Percentiles rank a stretch among this genome's conserved stretches.
Conservation (phyloP, 2,329 filamentous ascomycete genomes). For the Didymella arachidicola region DNA sequence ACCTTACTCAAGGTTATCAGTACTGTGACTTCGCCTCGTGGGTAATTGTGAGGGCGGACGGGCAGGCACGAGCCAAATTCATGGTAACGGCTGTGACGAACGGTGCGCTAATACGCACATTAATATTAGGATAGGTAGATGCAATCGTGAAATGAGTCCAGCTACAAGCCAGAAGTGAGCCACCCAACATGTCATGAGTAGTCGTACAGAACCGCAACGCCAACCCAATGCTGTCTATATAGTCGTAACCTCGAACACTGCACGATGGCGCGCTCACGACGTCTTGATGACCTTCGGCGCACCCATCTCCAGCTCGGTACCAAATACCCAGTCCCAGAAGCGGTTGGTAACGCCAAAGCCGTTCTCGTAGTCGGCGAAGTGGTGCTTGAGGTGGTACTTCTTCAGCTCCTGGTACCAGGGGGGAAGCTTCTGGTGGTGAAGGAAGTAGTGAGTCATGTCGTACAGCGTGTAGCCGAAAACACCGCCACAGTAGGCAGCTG, state of each 20-base stretch:
- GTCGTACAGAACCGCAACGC: constrained; percentile 11
- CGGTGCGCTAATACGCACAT: constrained; percentile 14
- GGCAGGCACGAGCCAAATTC: background rate
- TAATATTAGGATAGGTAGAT: constrained; percentile 14
- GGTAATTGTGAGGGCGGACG: background rate
- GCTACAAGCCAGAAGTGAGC: background rate
- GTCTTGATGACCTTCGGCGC: constrained; percentile 61
- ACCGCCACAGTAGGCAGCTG: constrained; percentile 83
- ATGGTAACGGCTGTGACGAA: background rate
- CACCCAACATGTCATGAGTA: constrained; percentile 3
- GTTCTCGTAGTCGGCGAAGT: constrained; percentile 97
- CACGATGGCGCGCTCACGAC: constrained; percentile 14
- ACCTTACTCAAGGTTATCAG: background rate
- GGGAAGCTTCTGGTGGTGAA: constrained; percentile 93
- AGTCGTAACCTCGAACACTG: background rate
- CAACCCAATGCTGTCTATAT: constrained; percentile 14
- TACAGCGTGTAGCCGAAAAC: constrained; percentile 97
- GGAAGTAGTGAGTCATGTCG: constrained; percentile 97
- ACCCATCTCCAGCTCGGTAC: constrained; percentile 75
- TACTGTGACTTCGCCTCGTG: background rate
- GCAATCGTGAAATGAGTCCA: constrained; percentile 6
- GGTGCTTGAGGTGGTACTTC: constrained; percentile 96
- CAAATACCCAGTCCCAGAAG: constrained; percentile 95
- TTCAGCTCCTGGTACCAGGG: constrained; percentile 90
- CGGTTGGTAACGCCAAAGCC: constrained; percentile 95